phyloP scores from a whole-genome alignment of 2,329 filamentous ascomycete genomes.

The Thelonectria rubi region DNA sequence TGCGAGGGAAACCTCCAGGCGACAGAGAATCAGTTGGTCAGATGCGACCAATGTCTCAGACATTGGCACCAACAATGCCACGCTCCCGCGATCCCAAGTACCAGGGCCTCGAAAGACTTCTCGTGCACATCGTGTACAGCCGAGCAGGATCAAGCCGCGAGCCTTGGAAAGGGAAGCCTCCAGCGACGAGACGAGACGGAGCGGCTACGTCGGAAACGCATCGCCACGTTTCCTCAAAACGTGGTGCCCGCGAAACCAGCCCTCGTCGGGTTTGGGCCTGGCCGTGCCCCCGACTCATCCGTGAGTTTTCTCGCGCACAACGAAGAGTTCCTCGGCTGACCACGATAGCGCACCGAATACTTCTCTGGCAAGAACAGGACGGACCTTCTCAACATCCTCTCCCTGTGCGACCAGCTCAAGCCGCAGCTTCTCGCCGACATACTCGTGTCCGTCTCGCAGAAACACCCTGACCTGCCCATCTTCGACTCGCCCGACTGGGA shows the following conservation, averaged over 20 bases:
- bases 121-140: slow-evolving; percentile 34
- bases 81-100: slow-evolving; percentile 21
- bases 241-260: slow-evolving; percentile 48
- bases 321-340: neutral
- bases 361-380: slow-evolving; percentile 50
- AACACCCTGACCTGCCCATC: slow-evolving; percentile 54
- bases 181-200: slow-evolving; percentile 44
- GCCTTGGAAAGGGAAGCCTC: slow-evolving; percentile 27
- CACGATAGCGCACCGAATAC: slow-evolving; percentile 49
- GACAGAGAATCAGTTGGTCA: slow-evolving; percentile 21
- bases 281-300: slow-evolving; percentile 45
- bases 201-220: slow-evolving; percentile 43
- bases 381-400: slow-evolving; percentile 53
- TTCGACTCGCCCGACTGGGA: slow-evolving; percentile 55
- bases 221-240: slow-evolving; percentile 46
- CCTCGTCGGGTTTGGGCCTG: slow-evolving; percentile 51
- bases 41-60: slow-evolving; percentile 36
- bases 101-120: slow-evolving; percentile 16
- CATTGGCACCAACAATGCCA: slow-evolving; percentile 42
- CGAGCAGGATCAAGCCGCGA: slow-evolving; percentile 20
- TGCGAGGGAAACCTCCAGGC: slow-evolving; percentile 27
- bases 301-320: slow-evolving; percentile 42
- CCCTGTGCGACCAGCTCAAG: slow-evolving; percentile 53
- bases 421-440: slow-evolving; percentile 54
- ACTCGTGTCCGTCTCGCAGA: slow-evolving; percentile 54